Evolutionary conservation across 1,284 basidiomycete species (phyloP).

Genomic region (Cutaneotrichosporon sp.): DNA sequence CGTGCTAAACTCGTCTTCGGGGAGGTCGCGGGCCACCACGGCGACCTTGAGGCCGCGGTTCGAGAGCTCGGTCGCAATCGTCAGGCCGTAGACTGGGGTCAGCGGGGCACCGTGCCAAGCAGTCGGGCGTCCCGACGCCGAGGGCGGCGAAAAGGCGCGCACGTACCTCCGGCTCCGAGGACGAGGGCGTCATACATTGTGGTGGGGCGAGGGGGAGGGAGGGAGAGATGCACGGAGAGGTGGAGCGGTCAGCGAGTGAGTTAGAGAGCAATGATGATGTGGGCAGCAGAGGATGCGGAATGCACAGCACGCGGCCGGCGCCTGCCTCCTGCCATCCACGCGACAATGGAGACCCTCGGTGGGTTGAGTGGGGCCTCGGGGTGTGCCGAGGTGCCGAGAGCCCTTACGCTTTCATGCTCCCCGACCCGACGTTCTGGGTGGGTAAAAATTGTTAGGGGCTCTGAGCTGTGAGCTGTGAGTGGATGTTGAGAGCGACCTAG

Average conservation of each 20-base stretch:
- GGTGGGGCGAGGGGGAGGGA: background rate
- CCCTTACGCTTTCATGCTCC: no score
- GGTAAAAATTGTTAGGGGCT: no score
- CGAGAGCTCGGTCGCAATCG: constrained; percentile 54
- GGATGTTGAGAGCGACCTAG: background rate
- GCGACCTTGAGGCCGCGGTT: constrained; percentile 59
- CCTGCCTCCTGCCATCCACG: background rate
- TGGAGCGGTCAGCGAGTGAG: no score
- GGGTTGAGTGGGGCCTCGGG: no score
- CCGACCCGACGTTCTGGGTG: no score
- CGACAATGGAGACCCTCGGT: background rate
- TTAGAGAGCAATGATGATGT: background rate
- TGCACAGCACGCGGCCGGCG: background rate
- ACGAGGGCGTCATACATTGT: constrained; percentile 41
- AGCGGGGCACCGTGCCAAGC: background rate
- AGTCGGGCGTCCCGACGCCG: constrained; percentile 1
- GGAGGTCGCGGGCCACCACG: constrained; percentile 66
- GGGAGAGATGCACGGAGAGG: no score
- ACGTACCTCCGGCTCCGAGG: constrained; percentile 47
- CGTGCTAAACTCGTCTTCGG: constrained; percentile 62
- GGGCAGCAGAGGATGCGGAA: background rate
- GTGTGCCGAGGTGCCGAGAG: no score
- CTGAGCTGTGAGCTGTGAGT: no score
- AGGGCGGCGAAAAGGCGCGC: background rate
- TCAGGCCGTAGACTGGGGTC: constrained; percentile 55